Conservation (phyloP, 371 early-diverging fungal species). For the Actinomortierella wolfii region DNA sequence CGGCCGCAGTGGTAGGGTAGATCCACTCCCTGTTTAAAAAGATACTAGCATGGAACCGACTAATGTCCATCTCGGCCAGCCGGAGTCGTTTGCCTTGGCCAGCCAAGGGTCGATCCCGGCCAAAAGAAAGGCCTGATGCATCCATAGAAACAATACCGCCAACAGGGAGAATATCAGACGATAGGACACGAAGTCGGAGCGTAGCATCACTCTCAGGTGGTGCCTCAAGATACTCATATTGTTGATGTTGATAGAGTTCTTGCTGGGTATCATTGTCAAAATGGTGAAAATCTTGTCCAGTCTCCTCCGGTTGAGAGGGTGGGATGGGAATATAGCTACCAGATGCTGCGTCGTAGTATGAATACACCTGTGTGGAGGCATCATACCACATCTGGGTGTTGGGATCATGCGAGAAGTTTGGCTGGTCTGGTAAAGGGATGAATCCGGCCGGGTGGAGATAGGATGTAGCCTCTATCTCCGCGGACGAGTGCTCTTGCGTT, state of each 20-base stretch:
- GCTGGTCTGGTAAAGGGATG: conserved; percentile 48
- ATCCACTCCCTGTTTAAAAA: conserved; percentile 29
- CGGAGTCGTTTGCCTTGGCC: conserved; percentile 44
- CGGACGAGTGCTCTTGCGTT: conserved; percentile 2
- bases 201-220: conserved; percentile 42
- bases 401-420: conserved; percentile 46
- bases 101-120: conserved; percentile 47
- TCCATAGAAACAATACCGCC: conserved; percentile 47
- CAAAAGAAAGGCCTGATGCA: conserved; percentile 46
- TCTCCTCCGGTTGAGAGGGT: not conserved
- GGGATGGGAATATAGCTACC: conserved; percentile 46
- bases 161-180: conserved; percentile 32
- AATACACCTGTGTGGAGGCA: conserved; percentile 40
- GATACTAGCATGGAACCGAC: conserved; percentile 51
- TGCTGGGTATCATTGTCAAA: not conserved
- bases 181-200: conserved; percentile 46
- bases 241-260: conserved; percentile 9
- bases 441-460: conserved; percentile 41
- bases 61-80: conserved; percentile 49
- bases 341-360: conserved; percentile 49
- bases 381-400: conserved; percentile 51
- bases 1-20: too few relatives aligned
- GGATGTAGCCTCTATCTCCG: conserved; percentile 11
- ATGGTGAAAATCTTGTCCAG: not conserved
- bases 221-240: not conserved